A percentile compares a stretch with the other conserved stretches of the same genome.
These are phyloP conservation scores for Pseudogymnoascus pannorum DNA, from an alignment of 2,329 filamentous ascomycete species.

Conservation along the genomic window DNA sequence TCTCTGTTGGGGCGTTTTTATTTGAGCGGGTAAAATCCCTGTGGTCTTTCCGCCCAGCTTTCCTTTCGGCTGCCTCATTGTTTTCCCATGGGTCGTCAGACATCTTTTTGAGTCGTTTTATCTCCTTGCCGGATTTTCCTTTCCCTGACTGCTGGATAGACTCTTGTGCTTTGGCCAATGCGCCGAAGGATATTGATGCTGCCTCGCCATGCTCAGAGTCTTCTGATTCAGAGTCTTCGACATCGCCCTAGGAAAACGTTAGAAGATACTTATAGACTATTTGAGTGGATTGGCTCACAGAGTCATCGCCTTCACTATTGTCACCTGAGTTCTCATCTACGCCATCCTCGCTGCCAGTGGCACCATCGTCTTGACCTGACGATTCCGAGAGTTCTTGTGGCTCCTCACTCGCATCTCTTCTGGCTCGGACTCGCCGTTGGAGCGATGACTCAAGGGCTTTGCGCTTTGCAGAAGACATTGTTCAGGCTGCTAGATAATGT, in stretches of 20 bases:
- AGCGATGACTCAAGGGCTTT: slow-evolving; percentile 22
- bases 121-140: slow-evolving; percentile 24
- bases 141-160: slow-evolving; percentile 44
- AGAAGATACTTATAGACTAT: neutral
- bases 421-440: slow-evolving; percentile 26
- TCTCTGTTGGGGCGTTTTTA: slow-evolving; percentile 84
- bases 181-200: slow-evolving; percentile 73
- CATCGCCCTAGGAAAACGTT: slow-evolving; percentile 6
- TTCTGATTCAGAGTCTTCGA: slow-evolving; percentile 14
- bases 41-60: slow-evolving; percentile 32
- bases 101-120: slow-evolving; percentile 13
- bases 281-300: neutral
- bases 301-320: slow-evolving; percentile 25
- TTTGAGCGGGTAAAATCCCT: slow-evolving; percentile 48
- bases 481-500: slow-evolving; percentile 4
- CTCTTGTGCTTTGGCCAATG: slow-evolving; percentile 79
- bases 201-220: slow-evolving; percentile 25
- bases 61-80: slow-evolving; percentile 36
- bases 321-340: slow-evolving; percentile 28
- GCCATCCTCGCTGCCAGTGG: slow-evolving; percentile 22
- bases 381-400: slow-evolving; percentile 29
- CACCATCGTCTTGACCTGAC: slow-evolving; percentile 27
- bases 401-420: slow-evolving; percentile 25
- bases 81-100: slow-evolving; percentile 27
- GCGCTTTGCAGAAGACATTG: slow-evolving; percentile 26